phyloP scores from a whole-genome alignment of 2,329 filamentous ascomycete genomes.

The Ophioceras dolichostomum region DNA sequence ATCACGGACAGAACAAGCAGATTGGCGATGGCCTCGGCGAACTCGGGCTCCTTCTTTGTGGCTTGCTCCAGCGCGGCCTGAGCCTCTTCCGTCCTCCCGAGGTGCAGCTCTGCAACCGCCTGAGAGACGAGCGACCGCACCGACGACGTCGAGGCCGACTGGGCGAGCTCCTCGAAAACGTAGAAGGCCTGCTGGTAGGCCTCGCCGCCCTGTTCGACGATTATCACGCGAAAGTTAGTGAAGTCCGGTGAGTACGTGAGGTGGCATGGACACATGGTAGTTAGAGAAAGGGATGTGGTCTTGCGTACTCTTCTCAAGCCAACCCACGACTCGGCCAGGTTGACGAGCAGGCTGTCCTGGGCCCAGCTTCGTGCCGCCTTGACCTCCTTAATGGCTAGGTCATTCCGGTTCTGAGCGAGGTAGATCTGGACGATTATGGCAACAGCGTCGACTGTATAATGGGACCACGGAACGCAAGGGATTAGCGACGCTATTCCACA shows the following conservation, averaged over 20 bases:
- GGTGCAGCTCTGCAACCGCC: constrained; percentile 81
- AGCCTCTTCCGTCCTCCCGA: constrained; percentile 79
- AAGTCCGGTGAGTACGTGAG: too few species aligned
- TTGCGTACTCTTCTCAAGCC: constrained; percentile 65
- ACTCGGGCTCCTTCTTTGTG: constrained; percentile 57
- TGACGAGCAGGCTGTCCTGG: constrained; percentile 86
- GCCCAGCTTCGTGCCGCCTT: constrained; percentile 81
- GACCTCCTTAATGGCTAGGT: constrained; percentile 85
- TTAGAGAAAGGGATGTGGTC: too few species aligned
- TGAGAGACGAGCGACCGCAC: constrained; percentile 70
- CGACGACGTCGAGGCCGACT: constrained; percentile 70
- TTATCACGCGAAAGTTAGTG: too few species aligned
- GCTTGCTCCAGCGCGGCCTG: constrained; percentile 77
- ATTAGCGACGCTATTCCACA: too few species aligned
- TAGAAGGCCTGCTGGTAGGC: constrained; percentile 97
- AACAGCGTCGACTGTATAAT: constrained; percentile 54
- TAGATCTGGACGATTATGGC: constrained; percentile 87
- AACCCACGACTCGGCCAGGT: constrained; percentile 92
- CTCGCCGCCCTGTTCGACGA: constrained; percentile 65
- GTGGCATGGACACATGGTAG: too few species aligned
- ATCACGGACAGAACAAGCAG: constrained; percentile 68
- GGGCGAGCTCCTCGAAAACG: constrained; percentile 91
- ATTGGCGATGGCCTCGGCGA: constrained; percentile 71
- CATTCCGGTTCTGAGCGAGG: constrained; percentile 79
- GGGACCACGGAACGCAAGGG: not conserved